These are phyloP conservation scores for Lactuca sativa DNA, from an alignment of 129 eudicot genomes.

Conservation along the genomic window DNA sequence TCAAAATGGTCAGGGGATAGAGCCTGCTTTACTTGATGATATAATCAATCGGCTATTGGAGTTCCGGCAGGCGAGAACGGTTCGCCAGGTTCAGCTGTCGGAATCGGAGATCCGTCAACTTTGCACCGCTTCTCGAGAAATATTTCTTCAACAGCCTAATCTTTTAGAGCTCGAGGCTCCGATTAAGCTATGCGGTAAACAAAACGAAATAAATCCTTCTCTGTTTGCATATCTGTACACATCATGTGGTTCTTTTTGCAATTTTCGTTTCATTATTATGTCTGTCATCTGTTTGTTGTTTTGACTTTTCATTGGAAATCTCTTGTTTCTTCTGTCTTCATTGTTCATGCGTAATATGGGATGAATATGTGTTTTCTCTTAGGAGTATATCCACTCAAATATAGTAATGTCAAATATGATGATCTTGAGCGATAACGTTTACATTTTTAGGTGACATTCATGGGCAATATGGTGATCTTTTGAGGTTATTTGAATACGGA, in stretches of 20 bases:
- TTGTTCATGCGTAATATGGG: no score
- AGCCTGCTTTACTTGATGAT: slow-evolving; percentile 59
- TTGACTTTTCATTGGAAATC: background rate
- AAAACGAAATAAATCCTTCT: background rate
- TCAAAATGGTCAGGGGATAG: slow-evolving; percentile 52
- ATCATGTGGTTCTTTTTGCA: background rate
- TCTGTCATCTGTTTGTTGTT: background rate
- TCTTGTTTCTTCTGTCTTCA: no score
- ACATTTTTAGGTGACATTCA: slow-evolving; percentile 61
- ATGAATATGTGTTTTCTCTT: no score
- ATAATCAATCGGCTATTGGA: slow-evolving; percentile 63
- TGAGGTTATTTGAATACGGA: slow-evolving; percentile 69
- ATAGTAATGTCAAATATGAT: background rate
- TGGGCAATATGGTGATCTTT: slow-evolving; percentile 70
- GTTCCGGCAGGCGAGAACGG: slow-evolving; percentile 55
- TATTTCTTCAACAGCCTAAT: slow-evolving; percentile 72
- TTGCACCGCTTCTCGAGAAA: slow-evolving; percentile 52
- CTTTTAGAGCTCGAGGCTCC: slow-evolving; percentile 85
- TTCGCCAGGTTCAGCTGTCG: slow-evolving; percentile 69
- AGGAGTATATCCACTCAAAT: background rate
- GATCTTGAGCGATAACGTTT: no score
- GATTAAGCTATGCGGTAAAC: slow-evolving; percentile 81
- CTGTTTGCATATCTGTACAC: slow-evolving; percentile 1
- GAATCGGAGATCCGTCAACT: slow-evolving; percentile 78
- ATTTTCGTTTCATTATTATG: background rate